Base-by-base conservation (phyloP, 306 rosid genomes). In the Vachellia pachyceras region DNA sequence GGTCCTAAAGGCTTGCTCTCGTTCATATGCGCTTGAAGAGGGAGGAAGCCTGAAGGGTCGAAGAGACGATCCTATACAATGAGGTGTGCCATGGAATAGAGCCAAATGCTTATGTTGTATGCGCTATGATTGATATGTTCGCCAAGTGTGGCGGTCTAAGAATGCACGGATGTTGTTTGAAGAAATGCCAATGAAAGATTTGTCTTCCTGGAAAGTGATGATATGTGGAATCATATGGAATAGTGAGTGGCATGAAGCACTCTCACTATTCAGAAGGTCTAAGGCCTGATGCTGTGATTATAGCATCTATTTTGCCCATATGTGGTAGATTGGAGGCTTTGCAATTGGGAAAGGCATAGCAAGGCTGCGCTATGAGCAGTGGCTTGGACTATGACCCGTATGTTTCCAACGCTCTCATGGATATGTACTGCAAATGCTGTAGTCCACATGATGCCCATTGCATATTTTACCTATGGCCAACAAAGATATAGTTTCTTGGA, bases 1-100 rank as follows among this genome's bases (percentile, higher is more conserved):
- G 41, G 89, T 85, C 41, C 80, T 88, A 2, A 88, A 88, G 77
- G 85, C 91, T 13, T 88, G 91, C 75, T 88, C 89, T 83, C 81
- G 11, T 57, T 80, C 86, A 23, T 60, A 22, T 41, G 18, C 83
- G 3, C 80, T 88, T 83, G 44, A 88, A 64, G 42, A 54, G 17
- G 91, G 91, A 40, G 80, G 42, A n/a, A n/a, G n/a, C n/a, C n/a
- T n/a, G n/a, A 57, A 83, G 83, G 80, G 78, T 88, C 37, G 52
- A 40, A 74, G 49, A 1, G 5, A 69, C 20, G 1, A 83, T 88
- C 40, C 22, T 69, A 3, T 46, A 10, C 55, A 69, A 85, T 25
- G 65, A 73, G 41, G 40, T 25, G 7, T 69, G 35, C 2, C n/a
- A n/a, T 70, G 23, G 42, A 14, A 41, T 22, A 46, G 78, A 66